Percentiles rank a stretch among this genome's conserved stretches.
These are phyloP conservation scores for Pseudocercospora macadamiae DNA, from an alignment of 2,329 filamentous ascomycete genomes.

Conservation along the genomic window DNA sequence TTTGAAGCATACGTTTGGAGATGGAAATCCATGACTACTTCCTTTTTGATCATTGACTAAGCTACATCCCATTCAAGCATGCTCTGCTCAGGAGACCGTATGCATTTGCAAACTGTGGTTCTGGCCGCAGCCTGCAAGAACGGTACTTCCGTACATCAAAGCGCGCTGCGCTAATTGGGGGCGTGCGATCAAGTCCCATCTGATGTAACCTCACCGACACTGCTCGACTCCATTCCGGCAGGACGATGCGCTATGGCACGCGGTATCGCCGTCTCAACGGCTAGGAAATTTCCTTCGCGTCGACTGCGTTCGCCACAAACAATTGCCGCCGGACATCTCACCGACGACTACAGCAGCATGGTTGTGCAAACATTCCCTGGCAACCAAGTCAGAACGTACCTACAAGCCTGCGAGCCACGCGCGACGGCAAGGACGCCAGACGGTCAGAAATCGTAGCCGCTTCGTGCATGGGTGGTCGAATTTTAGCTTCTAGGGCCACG, in stretches of 20 bases:
- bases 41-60: neutral
- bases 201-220: conserved; percentile 11
- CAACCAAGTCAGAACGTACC: neutral
- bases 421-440: conserved; percentile 4
- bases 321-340: neutral
- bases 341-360: conserved; percentile 3
- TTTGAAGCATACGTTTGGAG: neutral
- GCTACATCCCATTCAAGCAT: neutral
- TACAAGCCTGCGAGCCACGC: conserved; percentile 7
- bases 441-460: conserved; percentile 4
- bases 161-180: too few relatives aligned
- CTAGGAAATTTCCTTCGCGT: neutral
- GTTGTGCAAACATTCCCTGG: conserved; percentile 8
- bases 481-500: conserved; percentile 12
- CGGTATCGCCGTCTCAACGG: neutral
- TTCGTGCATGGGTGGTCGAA: neutral
- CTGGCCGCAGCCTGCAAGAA: too few relatives aligned
- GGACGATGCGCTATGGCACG: neutral
- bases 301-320: neutral
- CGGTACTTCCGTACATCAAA: too few relatives aligned
- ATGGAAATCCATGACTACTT: conserved; percentile 4
- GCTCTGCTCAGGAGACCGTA: neutral
- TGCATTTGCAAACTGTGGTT: neutral
- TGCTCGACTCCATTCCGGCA: neutral
- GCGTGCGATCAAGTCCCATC: too few relatives aligned